Base-by-base conservation (phyloP, 2,329 filamentous ascomycete genomes). In the Fusarium mundagurra region DNA sequence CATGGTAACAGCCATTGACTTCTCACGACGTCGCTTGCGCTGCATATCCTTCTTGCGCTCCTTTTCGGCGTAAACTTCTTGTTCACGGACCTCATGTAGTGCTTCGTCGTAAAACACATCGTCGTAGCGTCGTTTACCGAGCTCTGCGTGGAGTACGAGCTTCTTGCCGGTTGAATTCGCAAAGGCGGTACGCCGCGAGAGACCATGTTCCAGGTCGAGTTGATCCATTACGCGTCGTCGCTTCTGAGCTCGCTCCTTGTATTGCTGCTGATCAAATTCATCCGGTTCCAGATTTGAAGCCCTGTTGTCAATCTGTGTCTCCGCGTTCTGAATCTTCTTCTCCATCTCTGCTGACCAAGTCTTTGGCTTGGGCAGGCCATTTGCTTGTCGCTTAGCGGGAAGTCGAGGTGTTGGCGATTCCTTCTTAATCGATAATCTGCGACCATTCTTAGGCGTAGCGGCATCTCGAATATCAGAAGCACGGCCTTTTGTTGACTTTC, bases 11-110 rank as follows among this genome's bases (percentile, higher is more conserved):
- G 95, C 95, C 87, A 98, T 95, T 9, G 96, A 97, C 85, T 98
- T 98, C 82, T 98, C 96, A 24, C 96, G 93, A 48, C 96, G 92
- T 69, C 96, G 91, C 86, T 98, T 99, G 73, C 96, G 93, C 82
- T 99, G 96, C 94, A 99, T 98, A 80, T 99, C 96, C 86, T 99
- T 99, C 87, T 99, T 99, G 74, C 96, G 94, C 84, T 99, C 96
- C 85, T 99, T 99, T 83, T 99, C 96, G 70, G 96, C 95, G 69
- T 93, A 93, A 13, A 98, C 88, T 82, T 98, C 96, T 75, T 94
- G 94, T 71, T 95, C 93, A 75, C 96, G 93, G 5, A 98, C 96
- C 77, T 98, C 93, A 61, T 93, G 90, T 68, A 96, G 89, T 4
- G 96, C 96, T 45, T 93, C 92, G 24, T 93, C 90, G 80, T 95